Conservation (phyloP, 352 stramenopile genomes). For the Globisporangium nagaii region DNA sequence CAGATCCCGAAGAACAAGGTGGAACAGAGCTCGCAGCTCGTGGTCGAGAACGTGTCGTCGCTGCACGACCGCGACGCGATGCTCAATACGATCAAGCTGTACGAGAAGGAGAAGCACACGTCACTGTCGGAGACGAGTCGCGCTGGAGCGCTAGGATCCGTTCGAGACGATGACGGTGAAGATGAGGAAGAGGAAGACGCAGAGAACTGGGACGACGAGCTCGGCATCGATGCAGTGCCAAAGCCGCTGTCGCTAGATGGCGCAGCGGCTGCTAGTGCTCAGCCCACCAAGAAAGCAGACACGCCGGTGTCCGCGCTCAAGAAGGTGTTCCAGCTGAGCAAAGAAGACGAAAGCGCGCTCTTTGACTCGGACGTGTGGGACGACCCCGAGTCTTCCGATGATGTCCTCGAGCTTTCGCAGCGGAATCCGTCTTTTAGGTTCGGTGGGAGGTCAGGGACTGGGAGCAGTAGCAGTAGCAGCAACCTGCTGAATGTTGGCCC, state of each 20-base stretch:
- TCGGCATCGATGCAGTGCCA: conserved; percentile 47
- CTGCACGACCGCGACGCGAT: conserved; percentile 69
- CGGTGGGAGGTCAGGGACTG: background rate
- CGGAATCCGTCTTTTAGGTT: background rate
- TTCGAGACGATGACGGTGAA: conserved; percentile 18
- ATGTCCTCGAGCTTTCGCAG: background rate
- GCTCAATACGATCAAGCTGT: conserved; percentile 84
- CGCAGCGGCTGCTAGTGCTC: background rate
- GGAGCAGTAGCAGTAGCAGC: background rate
- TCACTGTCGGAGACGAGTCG: conserved; percentile 2
- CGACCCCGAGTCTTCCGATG: conserved; percentile 26
- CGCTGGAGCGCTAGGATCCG: background rate
- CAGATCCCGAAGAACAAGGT: conserved; percentile 87
- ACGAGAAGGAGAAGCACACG: conserved; percentile 43
- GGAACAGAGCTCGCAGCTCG: conserved; percentile 78
- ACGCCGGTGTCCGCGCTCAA: conserved; percentile 11
- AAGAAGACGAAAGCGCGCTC: conserved; percentile 69
- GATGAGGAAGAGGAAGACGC: conserved; percentile 35
- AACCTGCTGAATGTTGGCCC: background rate
- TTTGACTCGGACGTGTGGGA: conserved; percentile 74
- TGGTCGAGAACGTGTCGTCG: conserved; percentile 74
- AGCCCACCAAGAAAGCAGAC: conserved; percentile 2
- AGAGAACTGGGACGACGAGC: conserved; percentile 85
- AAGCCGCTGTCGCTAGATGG: conserved; percentile 20
- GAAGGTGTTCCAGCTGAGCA: conserved; percentile 57